Evolutionary conservation across 2,329 filamentous ascomycete species (phyloP).

Genomic region (Stachybotrys chartarum): DNA sequence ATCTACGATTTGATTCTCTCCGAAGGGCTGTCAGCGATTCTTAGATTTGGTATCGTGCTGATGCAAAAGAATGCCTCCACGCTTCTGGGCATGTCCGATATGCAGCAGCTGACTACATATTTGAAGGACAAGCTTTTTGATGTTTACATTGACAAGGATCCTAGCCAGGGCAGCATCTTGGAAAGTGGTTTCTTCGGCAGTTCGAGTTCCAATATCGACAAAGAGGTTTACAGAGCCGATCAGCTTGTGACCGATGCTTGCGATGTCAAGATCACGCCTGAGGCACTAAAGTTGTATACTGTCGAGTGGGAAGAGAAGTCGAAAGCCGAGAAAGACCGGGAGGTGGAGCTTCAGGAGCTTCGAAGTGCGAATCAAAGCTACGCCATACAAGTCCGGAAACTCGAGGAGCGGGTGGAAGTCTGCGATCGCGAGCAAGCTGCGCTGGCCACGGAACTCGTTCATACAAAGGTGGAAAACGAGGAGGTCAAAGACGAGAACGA

Average conservation of each 20-base stretch:
- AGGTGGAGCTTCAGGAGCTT: constrained; percentile 71
- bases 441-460: constrained; percentile 84
- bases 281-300: constrained; percentile 74
- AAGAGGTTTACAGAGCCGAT: constrained; percentile 92
- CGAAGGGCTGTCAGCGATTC: constrained; percentile 84
- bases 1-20: constrained; percentile 95
- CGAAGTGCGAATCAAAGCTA: constrained; percentile 60
- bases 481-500: constrained; percentile 86
- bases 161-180: constrained; percentile 84
- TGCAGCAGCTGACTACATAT: constrained; percentile 81
- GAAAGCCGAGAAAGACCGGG: constrained; percentile 71
- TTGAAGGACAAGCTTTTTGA: constrained; percentile 93
- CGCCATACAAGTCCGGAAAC: constrained; percentile 67
- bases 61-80: constrained; percentile 89
- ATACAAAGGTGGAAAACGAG: constrained; percentile 89
- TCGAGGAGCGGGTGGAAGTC: constrained; percentile 83
- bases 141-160: constrained; percentile 91
- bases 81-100: constrained; percentile 80
- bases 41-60: constrained; percentile 89
- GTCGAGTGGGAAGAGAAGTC: constrained; percentile 90
- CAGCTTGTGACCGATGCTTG: constrained; percentile 90
- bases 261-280: constrained; percentile 74
- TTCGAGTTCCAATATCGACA: constrained; percentile 81
- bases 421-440: constrained; percentile 87
- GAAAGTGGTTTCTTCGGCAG: constrained; percentile 97